These are phyloP conservation scores for Dujonia santamariae DNA, from an alignment of 1,139 yeast species.

Conservation along the genomic window DNA sequence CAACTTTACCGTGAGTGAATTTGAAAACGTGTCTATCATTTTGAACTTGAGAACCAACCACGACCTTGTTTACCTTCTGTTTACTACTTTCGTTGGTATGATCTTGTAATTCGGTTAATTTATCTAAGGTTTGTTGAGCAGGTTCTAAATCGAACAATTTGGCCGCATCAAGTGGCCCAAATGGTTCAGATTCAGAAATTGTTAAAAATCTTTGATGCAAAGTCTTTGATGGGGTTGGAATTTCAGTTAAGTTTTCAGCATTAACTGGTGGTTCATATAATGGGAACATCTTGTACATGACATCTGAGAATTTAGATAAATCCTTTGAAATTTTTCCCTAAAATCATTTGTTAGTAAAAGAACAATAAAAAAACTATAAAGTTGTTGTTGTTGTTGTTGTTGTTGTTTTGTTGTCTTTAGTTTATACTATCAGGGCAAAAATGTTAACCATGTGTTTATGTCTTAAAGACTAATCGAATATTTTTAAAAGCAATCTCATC, in stretches of 20 bases:
- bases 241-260: slow-evolving; percentile 82
- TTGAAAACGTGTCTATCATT: slow-evolving; percentile 67
- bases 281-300: slow-evolving; percentile 82
- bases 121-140: slow-evolving; percentile 71
- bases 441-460: slow-evolving; percentile 54
- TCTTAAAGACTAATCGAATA: slow-evolving; percentile 83
- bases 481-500: slow-evolving; percentile 43
- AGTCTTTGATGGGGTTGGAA: slow-evolving; percentile 87
- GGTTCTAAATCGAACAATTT: slow-evolving; percentile 77
- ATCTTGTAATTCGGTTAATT: slow-evolving; percentile 57
- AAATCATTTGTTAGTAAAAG: slow-evolving; percentile 28
- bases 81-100: slow-evolving; percentile 23
- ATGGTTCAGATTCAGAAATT: slow-evolving; percentile 93
- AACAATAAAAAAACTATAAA: background rate
- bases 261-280: slow-evolving; percentile 46
- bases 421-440: slow-evolving; percentile 15
- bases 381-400: background rate
- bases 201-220: slow-evolving; percentile 80
- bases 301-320: slow-evolving; percentile 50
- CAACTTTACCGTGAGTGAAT: slow-evolving; percentile 75
- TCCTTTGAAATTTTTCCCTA: slow-evolving; percentile 50
- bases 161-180: slow-evolving; percentile 97
- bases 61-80: slow-evolving; percentile 27
- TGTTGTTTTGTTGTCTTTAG: background rate
- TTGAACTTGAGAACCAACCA: slow-evolving; percentile 48